Conservation (phyloP, 192 early-diverging fungal genomes). For the Backusella parvicylindrica region DNA sequence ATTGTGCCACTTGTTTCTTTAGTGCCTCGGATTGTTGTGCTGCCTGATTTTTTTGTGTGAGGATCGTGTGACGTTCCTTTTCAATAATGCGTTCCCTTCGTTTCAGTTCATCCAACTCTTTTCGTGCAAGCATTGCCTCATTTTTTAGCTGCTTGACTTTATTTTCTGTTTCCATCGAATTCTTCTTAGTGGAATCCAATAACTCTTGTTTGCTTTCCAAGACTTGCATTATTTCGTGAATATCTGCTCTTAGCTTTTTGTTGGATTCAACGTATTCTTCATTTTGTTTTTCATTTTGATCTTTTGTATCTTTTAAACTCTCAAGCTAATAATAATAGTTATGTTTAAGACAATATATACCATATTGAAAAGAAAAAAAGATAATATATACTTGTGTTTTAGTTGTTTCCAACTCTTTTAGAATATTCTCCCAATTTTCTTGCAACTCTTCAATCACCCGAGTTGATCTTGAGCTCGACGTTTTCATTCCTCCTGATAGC, state of each 20-base stretch:
- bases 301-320: not conserved
- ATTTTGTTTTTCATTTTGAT: slow-evolving; percentile 9
- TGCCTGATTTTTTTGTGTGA: slow-evolving; percentile 4
- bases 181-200: slow-evolving; percentile 23
- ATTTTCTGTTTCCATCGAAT: slow-evolving; percentile 12
- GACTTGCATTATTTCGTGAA: slow-evolving; percentile 32
- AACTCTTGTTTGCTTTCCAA: slow-evolving; percentile 28
- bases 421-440: slow-evolving; percentile 12
- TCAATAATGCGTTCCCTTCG: slow-evolving; percentile 16
- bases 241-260: slow-evolving; percentile 13
- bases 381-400: not conserved
- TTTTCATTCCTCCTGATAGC: not conserved
- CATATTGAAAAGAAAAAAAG: not conserved
- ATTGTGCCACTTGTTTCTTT: not conserved
- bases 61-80: slow-evolving; percentile 12
- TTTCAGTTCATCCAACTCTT: slow-evolving; percentile 23
- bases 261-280: slow-evolving; percentile 22
- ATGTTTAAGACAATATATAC: not conserved
- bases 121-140: slow-evolving; percentile 24
- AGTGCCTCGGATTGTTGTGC: not conserved
- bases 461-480: slow-evolving; percentile 8
- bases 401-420: slow-evolving; percentile 5
- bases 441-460: slow-evolving; percentile 12
- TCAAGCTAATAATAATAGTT: not conserved
- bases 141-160: slow-evolving; percentile 26